phyloP scores from a whole-genome alignment of 2,329 filamentous ascomycete species.

The Colletotrichum paranaense region DNA sequence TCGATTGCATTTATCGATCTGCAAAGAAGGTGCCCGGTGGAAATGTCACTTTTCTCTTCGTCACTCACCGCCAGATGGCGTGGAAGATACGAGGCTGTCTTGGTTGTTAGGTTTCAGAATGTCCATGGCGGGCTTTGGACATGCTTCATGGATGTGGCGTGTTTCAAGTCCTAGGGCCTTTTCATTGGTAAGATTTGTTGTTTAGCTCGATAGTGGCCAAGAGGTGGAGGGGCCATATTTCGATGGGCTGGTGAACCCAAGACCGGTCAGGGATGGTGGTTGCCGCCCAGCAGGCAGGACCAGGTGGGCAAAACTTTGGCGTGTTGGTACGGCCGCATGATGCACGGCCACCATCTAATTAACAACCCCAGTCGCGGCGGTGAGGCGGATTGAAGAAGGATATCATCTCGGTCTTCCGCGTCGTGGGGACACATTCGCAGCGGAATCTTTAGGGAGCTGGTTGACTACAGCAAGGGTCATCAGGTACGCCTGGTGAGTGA shows the following conservation, averaged over 20 bases:
- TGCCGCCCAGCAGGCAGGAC: not conserved
- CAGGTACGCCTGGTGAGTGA: not conserved
- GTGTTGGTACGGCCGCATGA: slow-evolving; percentile 5
- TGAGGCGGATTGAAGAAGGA: not conserved
- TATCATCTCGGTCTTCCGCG: not conserved
- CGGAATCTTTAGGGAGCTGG: not conserved
- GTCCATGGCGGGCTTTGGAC: not conserved
- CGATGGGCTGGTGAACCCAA: not conserved
- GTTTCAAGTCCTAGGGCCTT: not conserved
- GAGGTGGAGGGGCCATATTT: not conserved
- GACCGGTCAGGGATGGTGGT: not conserved
- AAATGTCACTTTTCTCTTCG: not conserved
- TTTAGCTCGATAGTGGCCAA: not conserved
- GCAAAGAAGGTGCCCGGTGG: not conserved
- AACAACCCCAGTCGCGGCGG: not conserved
- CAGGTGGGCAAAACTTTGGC: not conserved
- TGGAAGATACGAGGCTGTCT: not conserved
- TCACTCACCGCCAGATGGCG: not conserved
- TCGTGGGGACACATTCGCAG: not conserved
- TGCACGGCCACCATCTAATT: not conserved
- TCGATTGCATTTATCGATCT: not conserved
- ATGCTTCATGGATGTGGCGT: not conserved
- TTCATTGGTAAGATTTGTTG: not conserved
- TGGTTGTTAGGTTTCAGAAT: not conserved
- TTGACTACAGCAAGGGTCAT: not conserved